Evolutionary conservation across 2,329 filamentous ascomycete genomes (phyloP).

Genomic region (Thyridium curvatum): DNA sequence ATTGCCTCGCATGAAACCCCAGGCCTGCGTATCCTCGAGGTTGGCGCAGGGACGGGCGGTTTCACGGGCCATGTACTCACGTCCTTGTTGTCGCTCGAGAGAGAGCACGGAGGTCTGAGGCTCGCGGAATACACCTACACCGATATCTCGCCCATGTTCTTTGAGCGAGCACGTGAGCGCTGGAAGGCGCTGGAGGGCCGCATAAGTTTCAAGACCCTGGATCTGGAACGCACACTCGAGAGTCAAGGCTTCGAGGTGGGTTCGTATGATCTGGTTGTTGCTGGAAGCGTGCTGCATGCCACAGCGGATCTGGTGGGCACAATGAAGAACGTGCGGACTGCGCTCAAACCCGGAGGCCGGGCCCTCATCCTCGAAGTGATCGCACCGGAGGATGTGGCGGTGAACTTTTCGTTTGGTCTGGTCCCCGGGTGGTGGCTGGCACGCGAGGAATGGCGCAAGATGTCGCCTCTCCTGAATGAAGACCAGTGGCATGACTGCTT

Average conservation of each 20-base stretch:
- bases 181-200: slow-evolving; percentile 13
- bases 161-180: slow-evolving; percentile 19
- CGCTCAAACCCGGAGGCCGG: slow-evolving; percentile 32
- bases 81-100: slow-evolving; percentile 6
- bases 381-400: not conserved
- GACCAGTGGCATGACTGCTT: slow-evolving; percentile 12
- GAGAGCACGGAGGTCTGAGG: not conserved
- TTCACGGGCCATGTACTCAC: slow-evolving; percentile 18
- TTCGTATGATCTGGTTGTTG: slow-evolving; percentile 29
- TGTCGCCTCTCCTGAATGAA: slow-evolving; percentile 8
- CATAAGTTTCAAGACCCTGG: slow-evolving; percentile 22
- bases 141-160: slow-evolving; percentile 17
- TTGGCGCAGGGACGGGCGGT: slow-evolving; percentile 27
- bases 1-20: slow-evolving; percentile 19
- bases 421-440: slow-evolving; percentile 22
- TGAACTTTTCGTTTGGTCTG: slow-evolving; percentile 1
- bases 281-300: slow-evolving; percentile 29
- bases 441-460: slow-evolving; percentile 13
- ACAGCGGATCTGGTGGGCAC: slow-evolving; percentile 20
- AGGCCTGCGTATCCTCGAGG: slow-evolving; percentile 25
- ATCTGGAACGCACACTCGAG: slow-evolving; percentile 22
- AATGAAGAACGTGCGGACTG: slow-evolving; percentile 21
- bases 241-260: slow-evolving; percentile 24
- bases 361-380: slow-evolving; percentile 20
- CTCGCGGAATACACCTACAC: slow-evolving; percentile 13